Evolutionary conservation across 768 basidiomycete genomes (phyloP), one percentile per base, ranked within the genome.

Genomic region (Pisolithus sp.): DNA sequence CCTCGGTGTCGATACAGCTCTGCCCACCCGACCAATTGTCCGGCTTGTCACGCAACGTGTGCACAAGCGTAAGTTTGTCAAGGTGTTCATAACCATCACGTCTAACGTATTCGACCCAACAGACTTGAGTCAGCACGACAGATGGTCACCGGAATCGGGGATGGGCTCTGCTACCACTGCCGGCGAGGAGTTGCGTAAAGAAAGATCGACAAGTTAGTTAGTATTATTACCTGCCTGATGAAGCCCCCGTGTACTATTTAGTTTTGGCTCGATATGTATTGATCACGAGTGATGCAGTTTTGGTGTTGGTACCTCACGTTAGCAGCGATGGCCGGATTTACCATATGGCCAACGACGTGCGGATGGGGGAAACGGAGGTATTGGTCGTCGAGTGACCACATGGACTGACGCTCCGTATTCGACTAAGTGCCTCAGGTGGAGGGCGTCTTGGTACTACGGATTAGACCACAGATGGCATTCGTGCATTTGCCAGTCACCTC

Each of bases 1-100:
- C 52, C 53, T 53, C 59, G 53, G 41, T 78, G 77, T 55, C 72
- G 76, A 46, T 78, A 78, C 53, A 78, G 76, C 50, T 51, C 62
- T 6, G 42, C 50, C 8, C 77, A 78, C 53, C 47, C 50, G 24
- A 48, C 60, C 9, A 58, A 66, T 7, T 75, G 76, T 55, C 36
- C 53, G 9, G 65, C 58, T 15, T 78, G 76, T 46, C 4, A 68
- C 20, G 50, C 65, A 44, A 75, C 69, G 6, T 78, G 76, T 55
- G 53, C 26, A 23, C 74, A 76, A 60, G 67, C 64, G 76, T 77
- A 45, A 24, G 71, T 54, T 47, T 21, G 20, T 53, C 30, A 31
- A 20, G 18, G 47, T 23, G 17, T 34, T n/a, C 48, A 40, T 18
- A 10, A 10, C 24, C 30, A 17, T 44, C 37, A 51, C 28, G n/a